Percentiles rank a stretch among this genome's conserved stretches.
phyloP scores from a whole-genome alignment of 2,329 filamentous ascomycete species.

The Scleromitrula shiraiana region DNA sequence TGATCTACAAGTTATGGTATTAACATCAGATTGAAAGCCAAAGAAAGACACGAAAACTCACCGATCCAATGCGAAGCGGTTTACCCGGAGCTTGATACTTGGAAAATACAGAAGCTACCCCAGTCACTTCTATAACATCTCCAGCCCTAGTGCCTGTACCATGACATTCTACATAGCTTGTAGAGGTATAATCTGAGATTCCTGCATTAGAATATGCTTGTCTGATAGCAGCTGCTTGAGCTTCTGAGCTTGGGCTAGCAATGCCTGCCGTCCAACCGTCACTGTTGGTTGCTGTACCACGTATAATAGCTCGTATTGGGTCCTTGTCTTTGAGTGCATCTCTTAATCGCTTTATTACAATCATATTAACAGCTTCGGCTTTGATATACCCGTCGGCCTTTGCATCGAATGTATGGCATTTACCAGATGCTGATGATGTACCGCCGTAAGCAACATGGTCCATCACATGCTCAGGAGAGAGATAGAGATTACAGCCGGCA shows the following conservation, averaged over 20 bases:
- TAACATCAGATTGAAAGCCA: no score
- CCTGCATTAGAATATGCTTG: slow-evolving; percentile 6
- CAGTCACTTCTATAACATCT: background rate
- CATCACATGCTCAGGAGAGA: background rate
- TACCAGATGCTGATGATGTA: slow-evolving; percentile 6
- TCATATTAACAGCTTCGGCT: background rate
- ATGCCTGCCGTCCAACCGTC: background rate
- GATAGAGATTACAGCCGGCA: slow-evolving; percentile 21
- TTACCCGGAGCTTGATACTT: background rate
- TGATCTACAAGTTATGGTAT: no score
- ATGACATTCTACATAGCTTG: background rate
- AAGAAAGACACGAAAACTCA: no score
- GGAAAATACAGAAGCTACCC: background rate
- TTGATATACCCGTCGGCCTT: slow-evolving; percentile 5
- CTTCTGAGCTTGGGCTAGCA: slow-evolving; percentile 5
- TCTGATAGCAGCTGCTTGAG: slow-evolving; percentile 2
- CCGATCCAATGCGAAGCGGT: no score
- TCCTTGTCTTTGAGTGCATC: slow-evolving; percentile 5
- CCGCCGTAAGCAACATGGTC: no score
- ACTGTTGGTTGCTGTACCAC: slow-evolving; percentile 4
- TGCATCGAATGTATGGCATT: slow-evolving; percentile 4
- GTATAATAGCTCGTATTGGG: slow-evolving; percentile 6
- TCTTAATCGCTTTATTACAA: background rate
- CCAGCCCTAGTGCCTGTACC: background rate
- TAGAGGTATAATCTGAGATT: background rate